Evolutionary conservation across 176 grass and related monocot genomes (phyloP).

Genomic region (Carex littledalei): DNA sequence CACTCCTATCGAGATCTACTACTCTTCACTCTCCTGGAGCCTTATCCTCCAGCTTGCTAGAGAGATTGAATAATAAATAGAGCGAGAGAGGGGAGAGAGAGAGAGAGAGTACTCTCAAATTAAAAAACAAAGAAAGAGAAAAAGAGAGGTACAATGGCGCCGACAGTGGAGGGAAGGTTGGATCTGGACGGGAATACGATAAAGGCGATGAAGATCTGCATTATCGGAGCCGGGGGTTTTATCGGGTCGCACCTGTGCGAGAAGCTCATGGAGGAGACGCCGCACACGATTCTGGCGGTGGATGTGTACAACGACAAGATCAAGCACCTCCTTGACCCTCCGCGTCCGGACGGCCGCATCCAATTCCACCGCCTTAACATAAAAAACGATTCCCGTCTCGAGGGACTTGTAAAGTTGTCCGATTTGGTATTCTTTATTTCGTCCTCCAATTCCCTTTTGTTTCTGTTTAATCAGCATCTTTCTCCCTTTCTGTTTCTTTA

Average conservation of each 20-base stretch:
- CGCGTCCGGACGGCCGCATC: slow-evolving; percentile 52
- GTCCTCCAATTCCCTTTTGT: not conserved
- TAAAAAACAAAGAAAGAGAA: not conserved
- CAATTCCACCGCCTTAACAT: slow-evolving; percentile 98
- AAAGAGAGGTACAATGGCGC: slow-evolving; percentile 21
- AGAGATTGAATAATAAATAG: slow-evolving; percentile 1
- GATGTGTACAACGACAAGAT: slow-evolving; percentile 99
- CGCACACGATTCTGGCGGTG: slow-evolving; percentile 60
- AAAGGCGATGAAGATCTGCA: slow-evolving; percentile 74
- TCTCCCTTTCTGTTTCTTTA: not conserved
- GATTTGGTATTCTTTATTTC: slow-evolving; percentile 43
- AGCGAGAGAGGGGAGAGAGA: not conserved
- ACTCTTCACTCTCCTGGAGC: not conserved
- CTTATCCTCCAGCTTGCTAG: slow-evolving; percentile 6
- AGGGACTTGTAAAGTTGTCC: slow-evolving; percentile 91
- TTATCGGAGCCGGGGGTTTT: slow-evolving; percentile 91
- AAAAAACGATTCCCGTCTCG: slow-evolving; percentile 89
- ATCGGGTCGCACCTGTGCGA: slow-evolving; percentile 99
- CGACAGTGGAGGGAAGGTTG: slow-evolving; percentile 23
- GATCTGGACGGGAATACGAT: slow-evolving; percentile 84
- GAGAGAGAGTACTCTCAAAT: not conserved
- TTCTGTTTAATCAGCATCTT: no score
- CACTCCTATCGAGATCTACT: slow-evolving; percentile 13
- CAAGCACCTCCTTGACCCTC: slow-evolving; percentile 85
- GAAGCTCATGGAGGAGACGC: slow-evolving; percentile 88